Evolutionary conservation across 768 basidiomycete genomes (phyloP).

Genomic region (Macrolepiota dolichaula): DNA sequence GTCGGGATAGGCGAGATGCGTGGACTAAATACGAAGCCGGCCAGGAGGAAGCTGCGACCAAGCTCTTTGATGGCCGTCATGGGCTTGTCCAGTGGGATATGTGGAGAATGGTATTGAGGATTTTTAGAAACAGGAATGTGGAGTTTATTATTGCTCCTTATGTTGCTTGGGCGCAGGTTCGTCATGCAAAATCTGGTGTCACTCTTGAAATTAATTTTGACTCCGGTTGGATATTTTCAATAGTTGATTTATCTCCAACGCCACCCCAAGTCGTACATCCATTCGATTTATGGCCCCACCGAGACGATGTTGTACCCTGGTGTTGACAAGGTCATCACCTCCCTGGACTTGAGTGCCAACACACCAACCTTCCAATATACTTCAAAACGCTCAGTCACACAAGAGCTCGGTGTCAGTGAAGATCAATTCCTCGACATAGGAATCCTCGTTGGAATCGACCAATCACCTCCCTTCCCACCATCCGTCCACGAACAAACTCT

Average conservation of each 20-base stretch:
- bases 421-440: slow-evolving; percentile 96
- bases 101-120: slow-evolving; percentile 89
- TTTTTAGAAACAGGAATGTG: slow-evolving; percentile 92
- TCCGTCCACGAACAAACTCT: slow-evolving; percentile 77
- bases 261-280: slow-evolving; percentile 90
- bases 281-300: slow-evolving; percentile 88
- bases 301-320: slow-evolving; percentile 87
- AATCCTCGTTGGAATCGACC: slow-evolving; percentile 88
- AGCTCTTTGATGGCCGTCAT: slow-evolving; percentile 75
- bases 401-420: slow-evolving; percentile 60
- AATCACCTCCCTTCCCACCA: slow-evolving; percentile 76
- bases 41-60: slow-evolving; percentile 85
- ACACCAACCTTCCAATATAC: slow-evolving; percentile 79
- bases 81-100: slow-evolving; percentile 83
- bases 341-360: slow-evolving; percentile 69
- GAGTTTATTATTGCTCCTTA: slow-evolving; percentile 98
- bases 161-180: slow-evolving; percentile 91
- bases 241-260: slow-evolving; percentile 94
- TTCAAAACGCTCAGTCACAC: slow-evolving; percentile 68
- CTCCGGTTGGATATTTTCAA: neutral
- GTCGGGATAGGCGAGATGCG: slow-evolving; percentile 75
- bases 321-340: slow-evolving; percentile 87
- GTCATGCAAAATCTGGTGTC: slow-evolving; percentile 25
- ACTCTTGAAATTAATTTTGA: neutral
- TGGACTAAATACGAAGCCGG: slow-evolving; percentile 95